Evolutionary conservation across 169 alveolate genomes (phyloP).

Genomic region (Besnoitia besnoiti): DNA sequence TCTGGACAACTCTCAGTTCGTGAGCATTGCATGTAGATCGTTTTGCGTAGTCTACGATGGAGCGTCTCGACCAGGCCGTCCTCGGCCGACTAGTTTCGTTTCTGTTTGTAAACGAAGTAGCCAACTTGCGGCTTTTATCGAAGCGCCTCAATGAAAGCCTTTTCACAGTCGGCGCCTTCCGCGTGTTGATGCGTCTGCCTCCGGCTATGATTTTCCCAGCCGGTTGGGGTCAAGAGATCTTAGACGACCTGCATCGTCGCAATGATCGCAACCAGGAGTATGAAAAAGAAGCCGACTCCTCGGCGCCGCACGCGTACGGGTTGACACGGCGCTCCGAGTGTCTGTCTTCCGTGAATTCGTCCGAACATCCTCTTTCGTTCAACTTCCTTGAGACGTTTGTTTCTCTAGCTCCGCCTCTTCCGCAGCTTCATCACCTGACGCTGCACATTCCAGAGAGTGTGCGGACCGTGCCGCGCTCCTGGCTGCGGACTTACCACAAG

Average conservation of each 20-base stretch:
- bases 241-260: neutral
- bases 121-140: neutral
- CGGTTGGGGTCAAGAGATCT: neutral
- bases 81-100: neutral
- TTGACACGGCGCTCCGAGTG: neutral
- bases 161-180: neutral
- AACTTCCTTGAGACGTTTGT: neutral
- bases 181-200: neutral
- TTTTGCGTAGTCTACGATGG: neutral
- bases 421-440: neutral
- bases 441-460: neutral
- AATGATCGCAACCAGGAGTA: neutral
- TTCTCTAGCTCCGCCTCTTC: neutral
- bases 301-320: neutral
- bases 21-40: no score
- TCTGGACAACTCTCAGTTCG: no score
- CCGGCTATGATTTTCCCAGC: neutral
- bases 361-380: neutral
- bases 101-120: neutral
- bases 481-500: conserved; percentile 3
- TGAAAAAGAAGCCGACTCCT: neutral
- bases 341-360: neutral
- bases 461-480: neutral
- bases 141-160: neutral
- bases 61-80: neutral